phyloP scores from a whole-genome alignment of 805 yeast species.

The Pichia cephalocereana region DNA sequence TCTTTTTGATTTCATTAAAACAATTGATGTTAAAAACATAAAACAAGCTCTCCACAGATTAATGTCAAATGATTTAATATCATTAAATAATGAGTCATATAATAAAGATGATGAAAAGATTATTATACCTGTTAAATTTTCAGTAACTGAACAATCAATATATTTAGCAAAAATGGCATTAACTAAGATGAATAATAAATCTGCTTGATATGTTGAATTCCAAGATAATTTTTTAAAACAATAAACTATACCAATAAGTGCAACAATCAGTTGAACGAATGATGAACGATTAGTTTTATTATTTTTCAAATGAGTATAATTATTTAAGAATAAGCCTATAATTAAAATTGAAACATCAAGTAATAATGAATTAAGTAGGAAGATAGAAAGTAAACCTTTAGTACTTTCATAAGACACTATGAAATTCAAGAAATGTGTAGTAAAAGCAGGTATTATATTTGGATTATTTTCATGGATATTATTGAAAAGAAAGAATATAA shows the following conservation, averaged over 20 bases:
- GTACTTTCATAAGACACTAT: neutral
- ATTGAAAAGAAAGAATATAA: slow-evolving; percentile 7
- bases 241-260: slow-evolving; percentile 61
- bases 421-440: neutral
- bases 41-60: slow-evolving; percentile 14
- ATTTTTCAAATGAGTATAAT: neutral
- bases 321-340: neutral
- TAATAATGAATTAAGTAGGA: neutral
- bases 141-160: slow-evolving; percentile 14
- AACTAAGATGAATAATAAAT: slow-evolving; percentile 51
- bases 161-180: slow-evolving; percentile 58
- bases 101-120: slow-evolving; percentile 13
- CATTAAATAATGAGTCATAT: slow-evolving; percentile 5
- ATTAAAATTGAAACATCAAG: neutral
- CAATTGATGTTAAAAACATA: slow-evolving; percentile 1
- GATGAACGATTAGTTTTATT: neutral
- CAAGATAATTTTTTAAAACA: slow-evolving; percentile 65
- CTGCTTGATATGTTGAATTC: slow-evolving; percentile 57
- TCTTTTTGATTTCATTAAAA: slow-evolving; percentile 1
- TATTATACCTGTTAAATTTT: slow-evolving; percentile 14
- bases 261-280: slow-evolving; percentile 33
- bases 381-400: neutral
- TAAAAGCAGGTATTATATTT: neutral
- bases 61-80: slow-evolving; percentile 9
- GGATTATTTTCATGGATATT: neutral